These are phyloP conservation scores for Zoysia japonica DNA, from an alignment of 176 grass and related monocot species.

Conservation along the genomic window DNA sequence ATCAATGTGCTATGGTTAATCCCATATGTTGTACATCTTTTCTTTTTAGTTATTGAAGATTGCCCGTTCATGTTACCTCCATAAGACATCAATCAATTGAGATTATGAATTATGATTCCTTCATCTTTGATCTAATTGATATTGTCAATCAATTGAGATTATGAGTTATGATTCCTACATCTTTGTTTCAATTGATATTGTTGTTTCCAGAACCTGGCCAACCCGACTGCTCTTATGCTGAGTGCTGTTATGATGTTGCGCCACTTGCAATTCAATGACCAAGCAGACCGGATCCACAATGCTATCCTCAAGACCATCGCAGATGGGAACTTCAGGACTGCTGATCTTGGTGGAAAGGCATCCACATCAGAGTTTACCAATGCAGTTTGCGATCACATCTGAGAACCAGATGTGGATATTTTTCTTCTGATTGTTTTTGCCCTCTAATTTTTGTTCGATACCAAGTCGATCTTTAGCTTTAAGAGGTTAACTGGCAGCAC, in stretches of 20 bases:
- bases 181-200: too few relatives aligned
- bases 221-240: slow-evolving; percentile 86
- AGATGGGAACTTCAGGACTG: slow-evolving; percentile 74
- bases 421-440: slow-evolving; percentile 26
- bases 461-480: slow-evolving; percentile 40
- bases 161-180: too few relatives aligned
- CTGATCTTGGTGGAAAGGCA: slow-evolving; percentile 80
- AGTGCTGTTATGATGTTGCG: slow-evolving; percentile 98
- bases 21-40: background rate
- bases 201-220: slow-evolving; percentile 80
- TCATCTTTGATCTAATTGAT: too few relatives aligned
- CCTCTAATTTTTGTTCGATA: slow-evolving; percentile 37
- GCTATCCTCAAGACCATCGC: slow-evolving; percentile 85
- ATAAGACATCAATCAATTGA: background rate
- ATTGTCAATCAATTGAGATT: too few relatives aligned
- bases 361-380: slow-evolving; percentile 86
- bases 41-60: background rate
- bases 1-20: background rate
- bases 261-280: slow-evolving; percentile 73
- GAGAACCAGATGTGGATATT: slow-evolving; percentile 27
- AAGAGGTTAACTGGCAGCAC: slow-evolving; percentile 44
- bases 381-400: slow-evolving; percentile 84
- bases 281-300: slow-evolving; percentile 84
- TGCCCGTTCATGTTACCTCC: background rate
- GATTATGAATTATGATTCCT: background rate